Percentiles rank a stretch among this genome's conserved stretches.
Conservation (phyloP, 75 land plant species). For the Pinus tabuliformis region DNA sequence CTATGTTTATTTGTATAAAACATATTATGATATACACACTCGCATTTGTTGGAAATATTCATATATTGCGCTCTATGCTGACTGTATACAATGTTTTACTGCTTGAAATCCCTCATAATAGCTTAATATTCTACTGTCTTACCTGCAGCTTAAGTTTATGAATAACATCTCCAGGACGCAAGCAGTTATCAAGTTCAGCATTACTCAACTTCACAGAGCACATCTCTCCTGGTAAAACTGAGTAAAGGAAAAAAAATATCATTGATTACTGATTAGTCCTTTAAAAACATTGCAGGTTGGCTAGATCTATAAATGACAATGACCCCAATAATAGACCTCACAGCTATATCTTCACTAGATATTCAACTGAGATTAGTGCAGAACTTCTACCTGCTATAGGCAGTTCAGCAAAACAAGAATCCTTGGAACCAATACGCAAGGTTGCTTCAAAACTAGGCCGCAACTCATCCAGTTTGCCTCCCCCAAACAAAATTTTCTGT, state of each 20-base stretch:
- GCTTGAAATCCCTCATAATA: too few species aligned
- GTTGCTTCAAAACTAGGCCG: constrained; percentile 17
- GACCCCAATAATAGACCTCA: neutral
- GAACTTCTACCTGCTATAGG: constrained; percentile 14
- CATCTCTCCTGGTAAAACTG: constrained; percentile 57
- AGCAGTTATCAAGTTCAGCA: constrained; percentile 12
- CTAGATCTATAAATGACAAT: neutral
- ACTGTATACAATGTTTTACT: neutral
- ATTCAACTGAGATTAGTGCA: neutral
- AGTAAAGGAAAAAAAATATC: neutral
- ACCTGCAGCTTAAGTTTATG: constrained; percentile 52
- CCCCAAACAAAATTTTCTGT: constrained; percentile 20
- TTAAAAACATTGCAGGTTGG: too few species aligned
- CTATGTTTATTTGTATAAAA: too few species aligned
- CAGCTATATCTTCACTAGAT: neutral
- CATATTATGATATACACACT: neutral
- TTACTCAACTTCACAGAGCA: constrained; percentile 4
- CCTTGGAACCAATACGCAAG: constrained; percentile 12
- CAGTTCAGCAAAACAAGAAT: constrained; percentile 16
- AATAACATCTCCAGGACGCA: constrained; percentile 51
- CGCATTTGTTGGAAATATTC: neutral
- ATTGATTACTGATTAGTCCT: too few species aligned
- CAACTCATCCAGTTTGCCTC: constrained; percentile 14
- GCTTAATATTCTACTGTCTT: neutral
- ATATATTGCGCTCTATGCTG: neutral